Evolutionary conservation across 108 stramenopile species (phyloP).

Genomic region (Nannochloropsis oceanica): DNA sequence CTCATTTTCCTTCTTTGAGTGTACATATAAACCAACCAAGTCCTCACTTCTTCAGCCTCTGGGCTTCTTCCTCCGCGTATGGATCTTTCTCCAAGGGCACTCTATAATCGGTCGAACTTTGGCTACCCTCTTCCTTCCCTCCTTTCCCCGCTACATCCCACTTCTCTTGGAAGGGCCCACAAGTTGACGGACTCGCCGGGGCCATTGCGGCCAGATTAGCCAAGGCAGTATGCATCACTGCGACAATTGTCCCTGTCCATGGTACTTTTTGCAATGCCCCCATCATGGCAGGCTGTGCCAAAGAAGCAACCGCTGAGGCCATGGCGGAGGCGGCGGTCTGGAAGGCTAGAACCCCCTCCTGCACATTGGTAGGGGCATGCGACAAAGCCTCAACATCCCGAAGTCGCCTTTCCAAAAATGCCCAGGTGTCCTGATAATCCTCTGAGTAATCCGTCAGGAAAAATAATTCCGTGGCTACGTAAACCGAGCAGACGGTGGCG

Average conservation of each 20-base stretch:
- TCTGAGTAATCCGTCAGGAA: background rate
- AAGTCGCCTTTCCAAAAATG: background rate
- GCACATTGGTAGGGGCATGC: background rate
- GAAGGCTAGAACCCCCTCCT: background rate
- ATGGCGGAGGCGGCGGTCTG: background rate
- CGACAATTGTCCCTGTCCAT: background rate
- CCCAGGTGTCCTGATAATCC: background rate
- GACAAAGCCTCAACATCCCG: background rate
- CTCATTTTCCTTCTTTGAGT: too few species aligned
- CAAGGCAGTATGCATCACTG: background rate
- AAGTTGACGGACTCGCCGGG: background rate
- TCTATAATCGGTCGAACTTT: background rate
- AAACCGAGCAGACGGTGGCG: background rate
- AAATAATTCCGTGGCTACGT: background rate
- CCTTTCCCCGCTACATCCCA: too few species aligned
- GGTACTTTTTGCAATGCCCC: background rate
- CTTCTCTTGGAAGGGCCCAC: background rate
- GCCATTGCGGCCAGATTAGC: background rate
- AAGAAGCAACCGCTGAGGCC: background rate
- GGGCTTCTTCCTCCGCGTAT: background rate
- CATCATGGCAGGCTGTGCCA: background rate
- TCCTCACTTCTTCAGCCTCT: background rate
- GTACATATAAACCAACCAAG: too few species aligned
- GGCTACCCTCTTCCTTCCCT: background rate
- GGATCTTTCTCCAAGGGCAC: background rate